Conservation (phyloP, 148 eudicot genomes). For the Silene latifolia region DNA sequence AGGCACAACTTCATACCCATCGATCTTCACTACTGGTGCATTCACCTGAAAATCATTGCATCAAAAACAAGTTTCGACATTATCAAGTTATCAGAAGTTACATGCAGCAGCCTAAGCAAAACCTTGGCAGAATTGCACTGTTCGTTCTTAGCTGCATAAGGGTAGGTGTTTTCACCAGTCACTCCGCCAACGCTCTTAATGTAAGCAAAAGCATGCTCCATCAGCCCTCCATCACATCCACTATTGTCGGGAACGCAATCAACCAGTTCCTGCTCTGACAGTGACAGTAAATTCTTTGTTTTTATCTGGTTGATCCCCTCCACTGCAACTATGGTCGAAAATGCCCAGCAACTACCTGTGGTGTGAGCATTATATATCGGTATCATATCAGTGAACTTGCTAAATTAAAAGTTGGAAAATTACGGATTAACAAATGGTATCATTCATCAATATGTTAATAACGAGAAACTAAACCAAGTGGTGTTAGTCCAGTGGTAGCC, state of each 20-base stretch:
- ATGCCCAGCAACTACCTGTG: constrained; percentile 40
- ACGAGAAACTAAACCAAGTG: no score
- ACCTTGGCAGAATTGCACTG: constrained; percentile 58
- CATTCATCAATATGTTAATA: neutral
- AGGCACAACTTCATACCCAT: neutral
- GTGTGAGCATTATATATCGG: neutral
- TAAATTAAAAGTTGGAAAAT: neutral
- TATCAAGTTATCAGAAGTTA: constrained; percentile 1
- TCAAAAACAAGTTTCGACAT: no score
- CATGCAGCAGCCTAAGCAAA: neutral
- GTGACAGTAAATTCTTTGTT: constrained; percentile 48
- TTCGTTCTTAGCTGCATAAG: constrained; percentile 59
- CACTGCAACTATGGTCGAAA: constrained; percentile 61
- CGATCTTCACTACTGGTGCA: neutral
- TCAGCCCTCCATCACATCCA: constrained; percentile 86
- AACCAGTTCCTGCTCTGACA: constrained; percentile 75
- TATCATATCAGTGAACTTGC: neutral
- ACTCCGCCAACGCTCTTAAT: constrained; percentile 65
- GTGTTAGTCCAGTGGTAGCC: no score
- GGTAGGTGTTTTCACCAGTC: constrained; percentile 57
- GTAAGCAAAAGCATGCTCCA: constrained; percentile 73
- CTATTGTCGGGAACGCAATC: constrained; percentile 52
- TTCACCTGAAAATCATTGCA: neutral
- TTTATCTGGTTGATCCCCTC: constrained; percentile 81
- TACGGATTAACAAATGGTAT: neutral